These are phyloP conservation scores for Penstemon barbatus DNA, from an alignment of 257 asterid species.

Conservation along the genomic window DNA sequence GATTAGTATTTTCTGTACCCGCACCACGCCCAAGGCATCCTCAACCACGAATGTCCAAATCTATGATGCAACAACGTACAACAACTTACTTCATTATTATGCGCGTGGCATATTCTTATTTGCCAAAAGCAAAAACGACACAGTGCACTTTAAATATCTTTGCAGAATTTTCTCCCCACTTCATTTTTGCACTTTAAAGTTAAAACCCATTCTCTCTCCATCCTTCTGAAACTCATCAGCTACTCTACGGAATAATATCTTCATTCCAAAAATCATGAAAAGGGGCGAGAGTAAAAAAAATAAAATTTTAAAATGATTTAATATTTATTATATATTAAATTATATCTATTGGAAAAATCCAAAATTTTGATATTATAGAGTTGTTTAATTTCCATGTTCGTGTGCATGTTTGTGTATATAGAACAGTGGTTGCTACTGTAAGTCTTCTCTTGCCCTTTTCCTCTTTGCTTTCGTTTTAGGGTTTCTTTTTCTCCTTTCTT, in stretches of 20 bases:
- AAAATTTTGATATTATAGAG: constrained; percentile 1
- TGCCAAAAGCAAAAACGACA: constrained; percentile 23
- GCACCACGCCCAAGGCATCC: constrained; percentile 33
- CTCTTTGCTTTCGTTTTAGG: constrained; percentile 50
- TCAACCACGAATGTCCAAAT: constrained; percentile 38
- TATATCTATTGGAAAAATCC: constrained; percentile 18
- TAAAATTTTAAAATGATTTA: constrained; percentile 11
- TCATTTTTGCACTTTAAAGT: neutral
- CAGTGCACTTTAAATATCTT: constrained; percentile 37
- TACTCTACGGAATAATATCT: constrained; percentile 40
- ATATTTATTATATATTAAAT: neutral
- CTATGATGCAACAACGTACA: constrained; percentile 29
- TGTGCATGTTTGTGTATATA: constrained; percentile 37
- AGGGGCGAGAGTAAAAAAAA: constrained; percentile 26
- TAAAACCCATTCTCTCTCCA: constrained; percentile 3
- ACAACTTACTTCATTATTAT: neutral
- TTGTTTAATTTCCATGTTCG: constrained; percentile 24
- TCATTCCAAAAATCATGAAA: constrained; percentile 34
- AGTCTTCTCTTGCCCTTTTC: constrained; percentile 40
- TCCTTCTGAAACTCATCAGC: constrained; percentile 30
- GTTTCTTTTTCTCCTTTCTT: constrained; percentile 35
- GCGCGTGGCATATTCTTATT: constrained; percentile 16
- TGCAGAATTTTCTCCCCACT: neutral
- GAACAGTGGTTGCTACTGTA: constrained; percentile 49
- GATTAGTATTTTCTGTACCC: constrained; percentile 13